Evolutionary conservation across 345 rosid species (phyloP).

Genomic region (Corchorus capsularis): DNA sequence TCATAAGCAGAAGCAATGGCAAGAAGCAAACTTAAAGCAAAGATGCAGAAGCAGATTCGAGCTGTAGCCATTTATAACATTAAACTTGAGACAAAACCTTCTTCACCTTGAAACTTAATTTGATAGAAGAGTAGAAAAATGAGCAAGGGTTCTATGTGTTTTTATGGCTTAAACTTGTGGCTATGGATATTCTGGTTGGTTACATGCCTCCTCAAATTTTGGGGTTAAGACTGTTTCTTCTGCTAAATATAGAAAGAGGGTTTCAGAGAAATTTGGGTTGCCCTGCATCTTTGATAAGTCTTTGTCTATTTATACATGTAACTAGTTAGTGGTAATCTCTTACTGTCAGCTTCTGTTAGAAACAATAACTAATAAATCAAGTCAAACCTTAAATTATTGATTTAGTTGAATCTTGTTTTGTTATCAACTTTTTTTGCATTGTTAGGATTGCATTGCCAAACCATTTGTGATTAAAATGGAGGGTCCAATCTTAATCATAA

Average conservation of each 20-base stretch:
- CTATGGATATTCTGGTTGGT: background rate
- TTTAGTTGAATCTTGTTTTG: slow-evolving; percentile 1
- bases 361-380: background rate
- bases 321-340: background rate
- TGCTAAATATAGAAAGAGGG: background rate
- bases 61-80: background rate
- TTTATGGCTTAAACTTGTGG: background rate
- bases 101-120: background rate
- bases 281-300: background rate
- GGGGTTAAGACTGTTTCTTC: background rate
- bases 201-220: background rate
- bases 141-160: no score
- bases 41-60: background rate
- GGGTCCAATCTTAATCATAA: background rate
- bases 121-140: background rate
- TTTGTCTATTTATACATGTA: background rate
- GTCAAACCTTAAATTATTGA: background rate
- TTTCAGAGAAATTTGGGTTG: background rate
- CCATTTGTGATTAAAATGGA: background rate
- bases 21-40: background rate
- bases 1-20: slow-evolving; percentile 11
- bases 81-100: background rate
- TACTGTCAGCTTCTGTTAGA: background rate
- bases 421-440: background rate
- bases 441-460: background rate